Conservation (phyloP, 2,329 filamentous ascomycete species). For the Phaeosphaeria sp. region DNA sequence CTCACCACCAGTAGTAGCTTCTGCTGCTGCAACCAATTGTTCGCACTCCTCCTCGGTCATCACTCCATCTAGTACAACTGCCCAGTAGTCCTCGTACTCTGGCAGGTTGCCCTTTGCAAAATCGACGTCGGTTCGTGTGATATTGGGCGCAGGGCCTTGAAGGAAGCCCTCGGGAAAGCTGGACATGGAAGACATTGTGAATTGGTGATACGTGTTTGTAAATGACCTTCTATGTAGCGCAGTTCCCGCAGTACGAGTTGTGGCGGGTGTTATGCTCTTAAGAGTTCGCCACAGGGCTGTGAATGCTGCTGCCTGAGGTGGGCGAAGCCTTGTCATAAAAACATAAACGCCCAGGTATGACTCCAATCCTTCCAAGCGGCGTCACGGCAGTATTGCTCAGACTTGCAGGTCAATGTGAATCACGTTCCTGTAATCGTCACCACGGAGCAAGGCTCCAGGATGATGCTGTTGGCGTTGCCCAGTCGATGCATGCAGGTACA, state of each 20-base stretch:
- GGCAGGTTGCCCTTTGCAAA: conserved; percentile 57
- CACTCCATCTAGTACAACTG: conserved; percentile 69
- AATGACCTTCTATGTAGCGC: neutral
- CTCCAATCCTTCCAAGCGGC: conserved; percentile 8
- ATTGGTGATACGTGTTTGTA: neutral
- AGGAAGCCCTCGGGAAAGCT: conserved; percentile 58
- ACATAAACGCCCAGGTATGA: neutral
- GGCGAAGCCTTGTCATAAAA: neutral
- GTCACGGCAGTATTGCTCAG: too few relatives aligned
- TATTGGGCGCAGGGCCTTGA: conserved; percentile 51
- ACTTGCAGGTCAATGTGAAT: neutral
- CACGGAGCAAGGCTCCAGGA: neutral
- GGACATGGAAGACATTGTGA: conserved; percentile 39
- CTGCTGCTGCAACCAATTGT: conserved; percentile 35
- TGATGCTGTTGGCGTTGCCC: neutral
- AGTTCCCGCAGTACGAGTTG: neutral
- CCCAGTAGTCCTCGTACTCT: conserved; percentile 62
- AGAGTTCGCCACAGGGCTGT: conserved; percentile 7
- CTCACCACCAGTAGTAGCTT: conserved; percentile 39
- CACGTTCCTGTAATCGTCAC: neutral
- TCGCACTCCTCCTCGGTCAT: conserved; percentile 68
- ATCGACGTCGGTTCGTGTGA: conserved; percentile 60
- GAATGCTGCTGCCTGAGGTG: conserved; percentile 21
- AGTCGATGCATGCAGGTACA: neutral
- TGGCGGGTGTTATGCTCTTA: neutral